phyloP scores from a whole-genome alignment of 148 eudicot species.

The Nepenthes gracilis region DNA sequence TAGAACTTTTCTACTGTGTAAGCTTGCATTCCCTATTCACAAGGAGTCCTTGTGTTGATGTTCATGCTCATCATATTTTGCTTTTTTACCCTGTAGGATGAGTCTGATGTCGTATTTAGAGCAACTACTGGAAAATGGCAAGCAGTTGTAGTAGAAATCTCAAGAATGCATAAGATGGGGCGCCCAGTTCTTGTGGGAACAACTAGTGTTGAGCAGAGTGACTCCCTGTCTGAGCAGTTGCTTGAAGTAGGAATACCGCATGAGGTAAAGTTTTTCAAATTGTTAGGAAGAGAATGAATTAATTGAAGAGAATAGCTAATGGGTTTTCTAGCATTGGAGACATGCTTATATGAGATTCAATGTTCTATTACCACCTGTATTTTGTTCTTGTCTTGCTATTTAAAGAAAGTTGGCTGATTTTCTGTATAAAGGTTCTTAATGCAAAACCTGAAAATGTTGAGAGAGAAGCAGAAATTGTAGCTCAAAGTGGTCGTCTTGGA shows the following conservation, averaged over 20 bases:
- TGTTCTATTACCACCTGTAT: no score
- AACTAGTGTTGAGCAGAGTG: conserved; percentile 97
- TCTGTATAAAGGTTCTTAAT: conserved; percentile 60
- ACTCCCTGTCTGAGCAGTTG: conserved; percentile 73
- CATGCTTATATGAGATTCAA: no score
- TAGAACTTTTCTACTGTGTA: no score
- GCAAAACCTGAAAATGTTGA: conserved; percentile 99
- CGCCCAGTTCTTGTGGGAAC: conserved; percentile 99
- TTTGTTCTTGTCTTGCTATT: not conserved
- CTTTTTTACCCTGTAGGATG: conserved; percentile 52
- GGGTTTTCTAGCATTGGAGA: no score
- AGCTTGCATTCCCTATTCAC: no score
- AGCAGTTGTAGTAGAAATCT: conserved; percentile 93
- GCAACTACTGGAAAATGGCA: conserved; percentile 89
- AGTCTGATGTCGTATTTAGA: conserved; percentile 94
- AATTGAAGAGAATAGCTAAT: not conserved
- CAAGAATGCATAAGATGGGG: conserved; percentile 92
- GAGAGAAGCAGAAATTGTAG: conserved; percentile 99
- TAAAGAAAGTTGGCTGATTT: not conserved
- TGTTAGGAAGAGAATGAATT: not conserved
- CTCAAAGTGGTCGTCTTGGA: conserved; percentile 97
- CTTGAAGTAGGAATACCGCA: conserved; percentile 84
- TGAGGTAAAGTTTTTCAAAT: conserved; percentile 43
- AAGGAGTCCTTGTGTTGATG: no score
- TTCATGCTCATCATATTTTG: not conserved